Conservation (phyloP, 805 yeast species). For the Wickerhamiella sergipiensis region DNA sequence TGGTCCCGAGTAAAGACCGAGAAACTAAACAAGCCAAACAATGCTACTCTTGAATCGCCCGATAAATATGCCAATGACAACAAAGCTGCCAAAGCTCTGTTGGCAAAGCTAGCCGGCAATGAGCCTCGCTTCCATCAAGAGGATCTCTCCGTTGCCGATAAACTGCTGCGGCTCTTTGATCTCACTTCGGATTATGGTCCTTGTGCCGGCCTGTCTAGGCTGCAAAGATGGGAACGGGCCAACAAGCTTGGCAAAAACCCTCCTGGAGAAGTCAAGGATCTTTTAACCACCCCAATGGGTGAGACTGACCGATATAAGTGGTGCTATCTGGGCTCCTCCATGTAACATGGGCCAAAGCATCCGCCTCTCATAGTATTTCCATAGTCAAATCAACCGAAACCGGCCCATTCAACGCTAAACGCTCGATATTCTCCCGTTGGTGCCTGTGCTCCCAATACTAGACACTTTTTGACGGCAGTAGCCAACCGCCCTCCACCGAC, state of each 20-base stretch:
- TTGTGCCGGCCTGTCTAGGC: conserved; percentile 25
- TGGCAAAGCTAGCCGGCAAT: conserved; percentile 2
- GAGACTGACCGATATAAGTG: conserved; percentile 1
- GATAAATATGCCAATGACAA: background rate
- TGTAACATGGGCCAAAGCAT: background rate
- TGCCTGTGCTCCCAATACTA: conserved; percentile 36
- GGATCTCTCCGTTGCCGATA: conserved; percentile 18
- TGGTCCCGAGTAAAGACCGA: background rate
- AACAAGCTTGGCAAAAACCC: conserved; percentile 25
- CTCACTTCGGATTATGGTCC: conserved; percentile 26
- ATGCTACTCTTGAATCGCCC: background rate
- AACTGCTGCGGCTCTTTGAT: conserved; percentile 25
- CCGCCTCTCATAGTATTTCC: background rate
- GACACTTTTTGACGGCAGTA: conserved; percentile 79
- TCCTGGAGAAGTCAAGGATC: conserved; percentile 22
- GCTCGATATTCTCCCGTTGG: conserved; percentile 25
- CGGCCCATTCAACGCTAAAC: conserved; percentile 91
- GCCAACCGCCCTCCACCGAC: conserved; percentile 85
- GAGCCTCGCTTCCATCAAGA: conserved; percentile 21
- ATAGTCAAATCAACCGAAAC: conserved; percentile 52
- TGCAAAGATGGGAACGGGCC: conserved; percentile 29
- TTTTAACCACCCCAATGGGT: conserved; percentile 18
- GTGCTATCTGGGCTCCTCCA: background rate
- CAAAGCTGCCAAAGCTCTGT: background rate
- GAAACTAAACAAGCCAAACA: conserved; percentile 1